Conservation (phyloP, 257 asterid genomes). For the Ligustrum vulgare region DNA sequence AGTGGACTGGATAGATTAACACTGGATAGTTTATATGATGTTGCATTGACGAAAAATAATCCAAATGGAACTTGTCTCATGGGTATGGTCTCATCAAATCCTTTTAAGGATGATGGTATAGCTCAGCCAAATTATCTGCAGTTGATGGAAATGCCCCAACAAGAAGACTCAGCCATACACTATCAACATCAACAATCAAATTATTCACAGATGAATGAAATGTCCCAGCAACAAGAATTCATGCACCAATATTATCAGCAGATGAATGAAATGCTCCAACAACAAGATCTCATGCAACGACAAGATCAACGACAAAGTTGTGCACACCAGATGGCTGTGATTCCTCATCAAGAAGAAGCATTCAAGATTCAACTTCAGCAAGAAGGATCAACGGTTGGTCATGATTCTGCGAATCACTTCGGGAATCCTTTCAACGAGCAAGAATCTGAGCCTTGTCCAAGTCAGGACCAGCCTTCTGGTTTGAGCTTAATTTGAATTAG, state of each 20-base stretch:
- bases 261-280: slow-evolving; percentile 27
- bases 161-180: slow-evolving; percentile 14
- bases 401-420: slow-evolving; percentile 29
- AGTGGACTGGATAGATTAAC: slow-evolving; percentile 54
- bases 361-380: slow-evolving; percentile 14
- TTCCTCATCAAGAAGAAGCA: slow-evolving; percentile 25
- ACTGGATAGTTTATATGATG: slow-evolving; percentile 64
- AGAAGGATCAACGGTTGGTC: slow-evolving; percentile 22
- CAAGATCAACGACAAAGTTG: slow-evolving; percentile 10
- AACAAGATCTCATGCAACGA: slow-evolving; percentile 19
- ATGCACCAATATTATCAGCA: slow-evolving; percentile 30
- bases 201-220: slow-evolving; percentile 33
- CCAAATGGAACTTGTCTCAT: slow-evolving; percentile 29
- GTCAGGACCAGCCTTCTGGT: slow-evolving; percentile 30
- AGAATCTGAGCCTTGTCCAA: slow-evolving; percentile 28
- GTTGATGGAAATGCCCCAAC: slow-evolving; percentile 21
- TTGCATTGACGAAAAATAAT: slow-evolving; percentile 35
- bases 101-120: slow-evolving; percentile 46
- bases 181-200: slow-evolving; percentile 3
- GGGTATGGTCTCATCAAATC: slow-evolving; percentile 42
- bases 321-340: slow-evolving; percentile 21
- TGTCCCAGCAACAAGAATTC: slow-evolving; percentile 37
- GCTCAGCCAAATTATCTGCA: slow-evolving; percentile 27
- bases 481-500: slow-evolving; percentile 37
- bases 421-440: slow-evolving; percentile 57